Evolutionary conservation across 2,329 filamentous ascomycete species (phyloP), one percentile per base, ranked within the genome.

Genomic region (Fusarium brachygibbosum): DNA sequence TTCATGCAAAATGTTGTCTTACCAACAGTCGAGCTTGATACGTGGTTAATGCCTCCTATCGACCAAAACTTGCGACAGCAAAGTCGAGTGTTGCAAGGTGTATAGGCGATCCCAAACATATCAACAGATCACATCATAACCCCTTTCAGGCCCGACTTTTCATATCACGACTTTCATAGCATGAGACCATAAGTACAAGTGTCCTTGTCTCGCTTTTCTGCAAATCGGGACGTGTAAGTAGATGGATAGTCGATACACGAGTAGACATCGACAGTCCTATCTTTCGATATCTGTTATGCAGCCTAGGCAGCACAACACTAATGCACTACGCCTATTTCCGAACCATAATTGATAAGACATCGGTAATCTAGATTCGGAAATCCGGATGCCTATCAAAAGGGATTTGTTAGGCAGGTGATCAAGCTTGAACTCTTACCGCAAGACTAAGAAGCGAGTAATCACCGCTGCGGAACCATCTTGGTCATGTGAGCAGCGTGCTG

Each of bases 291-390:
- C 14, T 58, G 41, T 21, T 50, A 48, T 29, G 42, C 29, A 25
- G 11, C 28, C 32, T 49, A 19, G 46, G 29, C 23, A 28, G 23
- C 23, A 14, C 23, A 37, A 34, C 29, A 53, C 60, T 58, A 58
- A 64, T 58, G 59, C 59, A 58, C 35, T 23, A 16, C 34, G 45
- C 40, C 53, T 53, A 46, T 44, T 41, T 44, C 53, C 35, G 31
- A 35, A 6, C 21, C 23, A 50, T 6, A 5, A n/a, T 25, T 23
- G n/a, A 38, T 23, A 40, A 48, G 37, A 28, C n/a, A 23, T 65
- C 62, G 46, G 54, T 25, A 42, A 37, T 34, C 35, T 40, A 17
- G 14, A 48, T 42, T 29, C 14, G 45, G 61, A 34, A 65, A 42
- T 35, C 41, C 35, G 35, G 35, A 12, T 32, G 21, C 21, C 21